Conservation (phyloP, 2,329 filamentous ascomycete species). For the Colletotrichum acutatum region DNA sequence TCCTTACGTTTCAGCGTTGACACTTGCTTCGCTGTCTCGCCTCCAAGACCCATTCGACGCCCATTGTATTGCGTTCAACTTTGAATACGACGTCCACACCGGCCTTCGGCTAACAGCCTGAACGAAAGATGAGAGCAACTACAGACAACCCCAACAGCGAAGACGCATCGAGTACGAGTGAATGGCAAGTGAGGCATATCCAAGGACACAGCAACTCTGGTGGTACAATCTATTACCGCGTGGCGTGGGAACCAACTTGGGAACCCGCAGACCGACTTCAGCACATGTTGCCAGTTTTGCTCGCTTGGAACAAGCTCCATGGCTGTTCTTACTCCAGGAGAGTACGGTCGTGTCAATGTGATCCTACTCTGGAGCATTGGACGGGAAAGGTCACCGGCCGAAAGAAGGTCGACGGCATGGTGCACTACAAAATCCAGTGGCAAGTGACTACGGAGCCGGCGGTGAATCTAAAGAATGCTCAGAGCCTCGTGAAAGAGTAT, state of each 20-base stretch:
- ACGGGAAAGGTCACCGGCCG: background rate
- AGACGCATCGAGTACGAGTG: background rate
- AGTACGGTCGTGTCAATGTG: background rate
- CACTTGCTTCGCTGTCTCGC: background rate
- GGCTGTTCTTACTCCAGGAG: background rate
- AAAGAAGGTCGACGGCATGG: background rate
- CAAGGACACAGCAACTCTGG: background rate
- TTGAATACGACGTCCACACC: background rate
- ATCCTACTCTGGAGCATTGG: background rate
- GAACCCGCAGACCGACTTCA: background rate
- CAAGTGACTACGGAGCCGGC: background rate
- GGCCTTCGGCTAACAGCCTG: background rate
- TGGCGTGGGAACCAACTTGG: conserved; percentile 5
- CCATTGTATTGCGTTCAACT: background rate
- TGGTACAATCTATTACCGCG: background rate
- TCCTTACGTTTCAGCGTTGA: background rate
- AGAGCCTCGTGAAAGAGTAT: background rate
- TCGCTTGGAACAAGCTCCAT: background rate
- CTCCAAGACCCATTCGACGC: background rate
- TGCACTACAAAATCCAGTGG: background rate
- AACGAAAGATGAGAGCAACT: background rate
- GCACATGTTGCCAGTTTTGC: background rate
- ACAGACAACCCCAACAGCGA: background rate
- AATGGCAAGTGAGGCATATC: background rate
- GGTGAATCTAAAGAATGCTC: conserved; percentile 1